A percentile compares a stretch with the other conserved stretches of the same genome.
phyloP scores from a whole-genome alignment of 75 land plant species.

The Selaginella tamariscina region DNA sequence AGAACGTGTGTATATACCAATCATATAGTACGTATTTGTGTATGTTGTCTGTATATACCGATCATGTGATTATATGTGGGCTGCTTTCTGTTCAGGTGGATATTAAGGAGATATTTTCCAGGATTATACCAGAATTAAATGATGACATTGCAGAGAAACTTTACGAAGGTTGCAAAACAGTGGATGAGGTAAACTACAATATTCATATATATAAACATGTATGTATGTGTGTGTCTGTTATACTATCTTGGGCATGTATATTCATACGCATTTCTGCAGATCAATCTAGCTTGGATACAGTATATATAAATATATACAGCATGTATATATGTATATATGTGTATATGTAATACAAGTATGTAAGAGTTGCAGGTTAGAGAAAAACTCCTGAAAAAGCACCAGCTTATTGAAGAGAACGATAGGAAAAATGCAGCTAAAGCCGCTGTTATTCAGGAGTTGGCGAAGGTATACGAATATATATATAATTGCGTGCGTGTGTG shows the following conservation, averaged over 20 bases:
- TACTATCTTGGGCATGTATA: too few relatives aligned
- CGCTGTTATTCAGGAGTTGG: constrained; percentile 63
- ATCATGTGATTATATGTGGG: too few relatives aligned
- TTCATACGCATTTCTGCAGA: too few relatives aligned
- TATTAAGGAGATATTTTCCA: constrained; percentile 69
- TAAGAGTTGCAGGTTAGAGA: constrained; percentile 89
- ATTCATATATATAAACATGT: too few relatives aligned
- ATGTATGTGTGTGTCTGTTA: too few relatives aligned
- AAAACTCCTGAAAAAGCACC: constrained; percentile 42
- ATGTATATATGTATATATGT: too few relatives aligned
- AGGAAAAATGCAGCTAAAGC: constrained; percentile 65
- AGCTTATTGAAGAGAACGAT: constrained; percentile 41
- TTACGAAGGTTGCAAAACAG: constrained; percentile 49
- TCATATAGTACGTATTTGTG: too few relatives aligned
- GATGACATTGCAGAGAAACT: constrained; percentile 72
- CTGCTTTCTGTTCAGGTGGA: constrained; percentile 36
- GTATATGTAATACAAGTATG: too few relatives aligned
- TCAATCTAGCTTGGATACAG: too few relatives aligned
- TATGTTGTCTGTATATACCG: too few relatives aligned
- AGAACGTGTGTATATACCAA: too few relatives aligned
- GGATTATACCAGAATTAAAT: constrained; percentile 61
- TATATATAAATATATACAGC: too few relatives aligned
- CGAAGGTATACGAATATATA: constrained; percentile 37
- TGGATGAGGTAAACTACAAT: constrained; percentile 40
- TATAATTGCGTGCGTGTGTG: not conserved